These are phyloP conservation scores for Hypoxylon cercidicola DNA, from an alignment of 495 filamentous ascomycete species.

Conservation along the genomic window DNA sequence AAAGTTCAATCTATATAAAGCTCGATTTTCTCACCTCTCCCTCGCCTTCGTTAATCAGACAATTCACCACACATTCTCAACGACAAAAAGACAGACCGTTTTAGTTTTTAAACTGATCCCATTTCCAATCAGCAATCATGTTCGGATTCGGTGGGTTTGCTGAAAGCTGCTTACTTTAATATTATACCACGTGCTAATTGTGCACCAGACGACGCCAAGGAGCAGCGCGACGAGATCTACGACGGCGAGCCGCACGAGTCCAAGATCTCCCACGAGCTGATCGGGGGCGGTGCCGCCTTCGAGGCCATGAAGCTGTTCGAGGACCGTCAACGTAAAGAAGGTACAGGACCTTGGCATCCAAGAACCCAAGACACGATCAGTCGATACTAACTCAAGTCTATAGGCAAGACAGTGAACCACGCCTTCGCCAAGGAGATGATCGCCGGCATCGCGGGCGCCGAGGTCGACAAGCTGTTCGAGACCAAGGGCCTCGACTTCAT, in stretches of 20 bases:
- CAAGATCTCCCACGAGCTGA: conserved; percentile 75
- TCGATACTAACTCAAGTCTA: conserved; percentile 5
- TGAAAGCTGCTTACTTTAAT: neutral
- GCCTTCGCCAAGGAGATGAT: conserved; percentile 81
- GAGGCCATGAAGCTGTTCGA: conserved; percentile 84
- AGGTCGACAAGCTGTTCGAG: conserved; percentile 83
- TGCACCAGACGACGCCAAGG: conserved; percentile 51
- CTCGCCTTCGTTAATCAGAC: neutral
- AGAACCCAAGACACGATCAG: neutral
- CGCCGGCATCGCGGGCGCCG: conserved; percentile 73
- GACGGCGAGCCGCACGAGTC: conserved; percentile 62
- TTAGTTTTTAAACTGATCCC: neutral
- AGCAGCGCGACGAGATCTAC: conserved; percentile 72
- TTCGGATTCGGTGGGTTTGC: conserved; percentile 52
- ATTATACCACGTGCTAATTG: neutral
- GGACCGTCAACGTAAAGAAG: conserved; percentile 76
- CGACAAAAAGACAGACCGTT: conserved; percentile 8
- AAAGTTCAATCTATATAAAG: conserved; percentile 13
- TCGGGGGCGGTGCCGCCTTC: conserved; percentile 81
- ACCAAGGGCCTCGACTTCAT: conserved; percentile 78
- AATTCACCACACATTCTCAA: conserved; percentile 6
- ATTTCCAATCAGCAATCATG: conserved; percentile 43
- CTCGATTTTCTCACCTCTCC: conserved; percentile 1
- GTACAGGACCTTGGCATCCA: conserved; percentile 49
- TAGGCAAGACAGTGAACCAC: conserved; percentile 77